Base-by-base conservation (phyloP, 1,139 yeast species). In the Arxiozyma heterogenica region DNA sequence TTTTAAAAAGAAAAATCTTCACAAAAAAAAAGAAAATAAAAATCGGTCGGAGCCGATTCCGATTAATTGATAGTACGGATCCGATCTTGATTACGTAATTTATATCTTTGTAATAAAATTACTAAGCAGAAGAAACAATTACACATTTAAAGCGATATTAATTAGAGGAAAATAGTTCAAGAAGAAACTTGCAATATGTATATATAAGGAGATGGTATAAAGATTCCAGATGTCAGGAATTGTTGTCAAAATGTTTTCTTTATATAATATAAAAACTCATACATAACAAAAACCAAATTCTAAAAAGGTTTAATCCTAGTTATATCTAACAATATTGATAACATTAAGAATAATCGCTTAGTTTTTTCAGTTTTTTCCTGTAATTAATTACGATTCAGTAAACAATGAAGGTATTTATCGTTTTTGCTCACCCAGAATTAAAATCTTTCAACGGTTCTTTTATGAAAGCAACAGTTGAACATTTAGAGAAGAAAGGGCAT, bases 341-440 rank as follows among this genome's bases (percentile, higher is more conserved):
- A 27, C 25, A 6, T 23, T 27, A 27, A 8, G 5, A 27, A 6
- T 11, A 27, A 8, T 27, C 27, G 4, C 7, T 23, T 23, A 23
- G 7, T 23, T 23, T 23, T 7, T 23, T 23, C 27, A 7, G 27
- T 23, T 23, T 23, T n/a, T n/a, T n/a, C n/a, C n/a, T n/a, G n/a
- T n/a, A n/a, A 7, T 7, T 8, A 27, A 27, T 2, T 27, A 27
- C 5, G 30, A 27, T 27, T 27, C 12, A 12, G n/a, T 4, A 34
- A 12, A 34, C 39, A 45, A 60, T 60, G 67, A 61, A 61, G 34
- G 58, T 57, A 18, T 53, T 64, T 30, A 60, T 61, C 23, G 64
- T 64, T 17, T 57, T 52, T 41, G 66, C 64, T 23, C 67, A 64
- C 50, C 66, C 67, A 21, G 64, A 64, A 41, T 41, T 23, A 12